phyloP scores from a whole-genome alignment of 2,329 filamentous ascomycete genomes.

The Trichoderma sp. region DNA sequence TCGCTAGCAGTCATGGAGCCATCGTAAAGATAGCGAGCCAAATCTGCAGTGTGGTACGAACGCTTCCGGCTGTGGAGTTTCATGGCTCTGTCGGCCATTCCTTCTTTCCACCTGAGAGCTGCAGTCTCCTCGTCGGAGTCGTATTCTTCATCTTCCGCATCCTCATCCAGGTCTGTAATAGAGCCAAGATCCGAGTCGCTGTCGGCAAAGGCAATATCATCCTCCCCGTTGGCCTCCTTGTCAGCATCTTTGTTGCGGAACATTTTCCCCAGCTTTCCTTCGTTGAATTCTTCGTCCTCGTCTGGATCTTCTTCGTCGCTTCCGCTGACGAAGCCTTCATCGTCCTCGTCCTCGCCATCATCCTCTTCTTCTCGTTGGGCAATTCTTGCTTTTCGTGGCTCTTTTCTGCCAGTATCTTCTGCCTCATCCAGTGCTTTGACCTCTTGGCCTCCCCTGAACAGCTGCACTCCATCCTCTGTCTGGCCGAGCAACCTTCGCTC shows the following conservation, averaged over 20 bases:
- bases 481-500: conserved; percentile 80
- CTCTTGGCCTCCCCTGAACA: conserved; percentile 76
- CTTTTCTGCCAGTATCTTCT: conserved; percentile 61
- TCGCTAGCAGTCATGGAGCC: conserved; percentile 70
- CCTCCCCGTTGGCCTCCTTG: conserved; percentile 51
- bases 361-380: conserved; percentile 57
- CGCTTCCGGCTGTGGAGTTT: conserved; percentile 66
- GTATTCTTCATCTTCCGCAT: conserved; percentile 49
- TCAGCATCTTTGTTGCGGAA: conserved; percentile 51
- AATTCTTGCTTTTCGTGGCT: conserved; percentile 54
- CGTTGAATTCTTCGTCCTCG: conserved; percentile 55
- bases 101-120: conserved; percentile 80
- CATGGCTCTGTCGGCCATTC: conserved; percentile 72
- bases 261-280: conserved; percentile 58
- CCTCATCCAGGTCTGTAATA: conserved; percentile 57
- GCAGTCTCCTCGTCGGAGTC: conserved; percentile 67
- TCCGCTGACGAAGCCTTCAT: conserved; percentile 54
- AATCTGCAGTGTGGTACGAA: conserved; percentile 74
- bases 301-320: conserved; percentile 50
- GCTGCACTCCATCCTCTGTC: conserved; percentile 74
- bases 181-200: conserved; percentile 96
- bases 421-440: conserved; percentile 54
- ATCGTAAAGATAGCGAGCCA: conserved; percentile 88
- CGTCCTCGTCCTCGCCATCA: conserved; percentile 57
- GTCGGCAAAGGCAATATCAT: conserved; percentile 86